Conservation (phyloP, 1,284 basidiomycete species). For the Coriolopsis trogii region DNA sequence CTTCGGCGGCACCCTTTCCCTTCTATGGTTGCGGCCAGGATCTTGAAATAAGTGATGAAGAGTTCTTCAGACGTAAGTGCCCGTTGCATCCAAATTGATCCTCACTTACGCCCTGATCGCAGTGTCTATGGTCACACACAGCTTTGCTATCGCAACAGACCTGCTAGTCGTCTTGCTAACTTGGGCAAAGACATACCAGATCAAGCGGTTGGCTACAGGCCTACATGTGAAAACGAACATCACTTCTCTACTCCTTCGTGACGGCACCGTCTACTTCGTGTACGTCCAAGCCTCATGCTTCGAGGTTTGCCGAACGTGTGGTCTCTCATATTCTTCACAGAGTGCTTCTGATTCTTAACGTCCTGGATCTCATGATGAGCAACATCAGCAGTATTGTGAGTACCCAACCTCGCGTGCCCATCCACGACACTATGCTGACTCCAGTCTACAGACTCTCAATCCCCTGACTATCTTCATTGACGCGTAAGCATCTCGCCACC, state of each 20-base stretch:
- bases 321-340: too few species aligned
- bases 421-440: background rate
- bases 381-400: conserved; percentile 12
- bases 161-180: conserved; percentile 18
- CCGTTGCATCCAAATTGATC: too few species aligned
- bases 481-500: conserved; percentile 5
- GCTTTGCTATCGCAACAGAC: conserved; percentile 16
- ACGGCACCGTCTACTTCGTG: conserved; percentile 23
- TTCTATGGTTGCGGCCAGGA: conserved; percentile 16
- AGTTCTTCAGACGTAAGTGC: conserved; percentile 7
- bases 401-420: background rate
- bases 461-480: conserved; percentile 18
- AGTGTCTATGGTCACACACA: conserved; percentile 13
- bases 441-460: conserved; percentile 5
- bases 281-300: background rate
- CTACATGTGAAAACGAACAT: conserved; percentile 9
- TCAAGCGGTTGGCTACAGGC: conserved; percentile 1
- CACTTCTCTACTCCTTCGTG: conserved; percentile 11
- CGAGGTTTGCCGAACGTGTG: background rate
- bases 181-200: conserved; percentile 20
- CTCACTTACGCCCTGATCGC: background rate
- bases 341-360: conserved; percentile 10
- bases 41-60: background rate
- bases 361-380: conserved; percentile 7
- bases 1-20: conserved; percentile 5